Evolutionary conservation across 352 stramenopile genomes (phyloP), one percentile per base, ranked within the genome.

Genomic region (Phytophthora hybrid): DNA sequence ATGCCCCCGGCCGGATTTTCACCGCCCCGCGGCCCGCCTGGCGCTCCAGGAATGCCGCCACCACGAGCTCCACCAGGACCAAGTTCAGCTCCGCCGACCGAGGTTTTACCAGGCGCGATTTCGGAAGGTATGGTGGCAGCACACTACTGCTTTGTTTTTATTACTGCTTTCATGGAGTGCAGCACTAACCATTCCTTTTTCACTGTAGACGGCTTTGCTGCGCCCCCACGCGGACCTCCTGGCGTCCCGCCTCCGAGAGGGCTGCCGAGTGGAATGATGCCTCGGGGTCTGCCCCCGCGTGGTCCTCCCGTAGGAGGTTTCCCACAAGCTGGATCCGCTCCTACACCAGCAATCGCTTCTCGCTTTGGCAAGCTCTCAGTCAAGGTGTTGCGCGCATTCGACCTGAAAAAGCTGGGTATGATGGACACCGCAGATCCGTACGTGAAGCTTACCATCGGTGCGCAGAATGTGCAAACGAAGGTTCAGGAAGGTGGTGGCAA

Each of bases 341-440:
- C 65, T n/a, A 72, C 69, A 58, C 77, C 66, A 52, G 87, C 86
- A 11, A 90, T 95, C 54, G 74, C 65, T 53, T 82, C 88, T 56
- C 93, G 95, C 21, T 98, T 98, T 70, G 95, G 94, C 14, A 97
- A 98, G 62, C 82, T 99, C 1, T 84, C 90, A 6, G 73, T 98
- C 41, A 98, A 97, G 71, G 87, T 98, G 44, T 71, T 98, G 47
- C 93, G 93, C 44, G 95, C 93, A 0, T 69, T 98, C 18, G 95
- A 98, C 55, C 79, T 99, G 18, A 98, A 98, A 74, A 96, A 95
- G 39, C 74, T 97, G 10, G 94, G 93, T 16, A 96, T 98, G 81
- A 95, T 98, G 80, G 94, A 97, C 59, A 98, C 94, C 59, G 93
- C 92, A 16, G 91, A 98, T 72, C 95, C 95, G n/a, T 99, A 98